phyloP scores from a whole-genome alignment of 371 early-diverging fungal species.

The Mortierella sp. region DNA sequence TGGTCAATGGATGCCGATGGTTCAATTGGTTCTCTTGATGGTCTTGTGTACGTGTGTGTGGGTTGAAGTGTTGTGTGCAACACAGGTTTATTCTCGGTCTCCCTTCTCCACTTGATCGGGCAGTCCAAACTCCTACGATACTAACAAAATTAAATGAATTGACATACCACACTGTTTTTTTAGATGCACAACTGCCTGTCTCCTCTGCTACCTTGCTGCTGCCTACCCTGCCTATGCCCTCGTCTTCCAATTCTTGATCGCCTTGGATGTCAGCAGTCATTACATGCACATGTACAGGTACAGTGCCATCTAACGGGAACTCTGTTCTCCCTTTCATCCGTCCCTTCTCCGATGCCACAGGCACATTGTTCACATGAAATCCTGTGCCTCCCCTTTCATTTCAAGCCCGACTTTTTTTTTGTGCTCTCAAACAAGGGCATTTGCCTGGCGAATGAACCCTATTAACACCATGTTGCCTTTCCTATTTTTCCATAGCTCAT shows the following conservation, averaged over 20 bases:
- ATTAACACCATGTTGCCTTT: background rate
- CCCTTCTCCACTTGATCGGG: background rate
- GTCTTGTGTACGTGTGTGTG: background rate
- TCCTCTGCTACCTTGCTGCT: conserved; percentile 86
- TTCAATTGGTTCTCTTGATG: background rate
- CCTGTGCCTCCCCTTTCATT: background rate
- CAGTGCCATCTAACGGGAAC: background rate
- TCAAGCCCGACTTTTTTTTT: background rate
- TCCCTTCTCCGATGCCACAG: no score
- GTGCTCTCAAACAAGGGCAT: conserved; percentile 29
- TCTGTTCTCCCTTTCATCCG: conserved; percentile 2
- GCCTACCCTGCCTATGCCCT: conserved; percentile 79
- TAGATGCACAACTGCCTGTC: conserved; percentile 91
- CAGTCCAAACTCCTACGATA: conserved; percentile 13
- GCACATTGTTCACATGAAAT: conserved; percentile 24
- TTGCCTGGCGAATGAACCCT: background rate
- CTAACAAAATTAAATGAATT: background rate
- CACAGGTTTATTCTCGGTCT: background rate
- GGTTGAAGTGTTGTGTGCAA: conserved; percentile 12
- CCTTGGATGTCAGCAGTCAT: conserved; percentile 94
- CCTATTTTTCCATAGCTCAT: conserved; percentile 67
- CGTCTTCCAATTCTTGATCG: conserved; percentile 89
- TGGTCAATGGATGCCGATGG: background rate
- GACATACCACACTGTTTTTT: background rate
- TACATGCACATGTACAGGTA: conserved; percentile 98